Percentiles rank a stretch among this genome's conserved stretches.
phyloP scores from a whole-genome alignment of 2,329 filamentous ascomycete genomes.

The Aureobasidium zeae region DNA sequence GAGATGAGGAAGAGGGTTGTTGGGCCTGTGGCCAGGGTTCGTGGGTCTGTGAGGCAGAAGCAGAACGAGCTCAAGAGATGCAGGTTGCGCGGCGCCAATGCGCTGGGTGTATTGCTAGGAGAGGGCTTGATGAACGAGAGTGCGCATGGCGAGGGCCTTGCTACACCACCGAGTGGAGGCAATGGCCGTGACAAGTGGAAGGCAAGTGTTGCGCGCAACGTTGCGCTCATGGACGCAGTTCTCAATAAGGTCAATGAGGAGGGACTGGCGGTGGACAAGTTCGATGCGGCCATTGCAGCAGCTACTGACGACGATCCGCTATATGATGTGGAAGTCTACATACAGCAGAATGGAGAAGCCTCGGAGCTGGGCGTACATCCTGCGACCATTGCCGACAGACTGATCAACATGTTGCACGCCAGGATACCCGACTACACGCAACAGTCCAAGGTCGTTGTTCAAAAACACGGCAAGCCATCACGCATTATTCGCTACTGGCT shows the following conservation, averaged over 20 bases:
- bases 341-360: slow-evolving; percentile 26
- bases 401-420: slow-evolving; percentile 59
- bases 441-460: slow-evolving; percentile 47
- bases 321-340: slow-evolving; percentile 34
- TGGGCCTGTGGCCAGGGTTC: slow-evolving; percentile 66
- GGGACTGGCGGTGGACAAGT: slow-evolving; percentile 45
- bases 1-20: slow-evolving; percentile 64
- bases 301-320: slow-evolving; percentile 45
- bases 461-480: slow-evolving; percentile 65
- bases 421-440: slow-evolving; percentile 59
- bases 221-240: slow-evolving; percentile 78
- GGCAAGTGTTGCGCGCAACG: slow-evolving; percentile 66
- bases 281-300: slow-evolving; percentile 47
- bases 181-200: slow-evolving; percentile 50
- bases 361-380: slow-evolving; percentile 25
- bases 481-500: slow-evolving; percentile 80
- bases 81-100: slow-evolving; percentile 72
- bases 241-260: slow-evolving; percentile 60
- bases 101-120: slow-evolving; percentile 77
- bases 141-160: slow-evolving; percentile 27
- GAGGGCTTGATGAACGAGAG: slow-evolving; percentile 60
- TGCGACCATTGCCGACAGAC: slow-evolving; percentile 54
- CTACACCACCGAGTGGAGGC: slow-evolving; percentile 21
- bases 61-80: slow-evolving; percentile 61
- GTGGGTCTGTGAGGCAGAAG: slow-evolving; percentile 66